phyloP scores from a whole-genome alignment of 2,329 filamentous ascomycete genomes.

The Endoconidiophora laricicola region DNA sequence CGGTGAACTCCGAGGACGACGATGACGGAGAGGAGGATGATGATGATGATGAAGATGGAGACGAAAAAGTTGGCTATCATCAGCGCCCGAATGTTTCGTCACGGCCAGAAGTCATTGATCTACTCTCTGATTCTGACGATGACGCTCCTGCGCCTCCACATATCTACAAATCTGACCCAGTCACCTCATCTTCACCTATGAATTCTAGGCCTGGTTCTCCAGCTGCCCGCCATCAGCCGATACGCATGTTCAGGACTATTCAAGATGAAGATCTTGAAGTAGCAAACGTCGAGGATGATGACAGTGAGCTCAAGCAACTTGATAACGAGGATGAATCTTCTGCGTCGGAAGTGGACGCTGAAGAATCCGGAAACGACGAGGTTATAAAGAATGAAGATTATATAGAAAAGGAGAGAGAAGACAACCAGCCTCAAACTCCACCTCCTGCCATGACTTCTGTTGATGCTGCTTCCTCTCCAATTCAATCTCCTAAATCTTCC shows the following conservation, averaged over 20 bases:
- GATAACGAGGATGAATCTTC: slow-evolving; percentile 12
- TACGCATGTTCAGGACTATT: not conserved
- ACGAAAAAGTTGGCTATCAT: not conserved
- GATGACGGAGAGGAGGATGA: slow-evolving; percentile 8
- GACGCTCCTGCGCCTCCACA: slow-evolving; percentile 13
- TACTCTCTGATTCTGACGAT: slow-evolving; percentile 31
- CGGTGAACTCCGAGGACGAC: not conserved
- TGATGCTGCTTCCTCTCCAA: not conserved
- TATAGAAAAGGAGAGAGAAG: not conserved
- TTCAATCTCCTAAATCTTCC: not conserved
- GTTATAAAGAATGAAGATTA: not conserved
- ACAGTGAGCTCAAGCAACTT: not conserved
- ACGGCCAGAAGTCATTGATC: slow-evolving; percentile 28
- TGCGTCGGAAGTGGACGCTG: slow-evolving; percentile 7
- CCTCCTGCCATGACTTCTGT: not conserved
- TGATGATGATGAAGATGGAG: slow-evolving; percentile 14
- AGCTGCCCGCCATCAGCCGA: not conserved
- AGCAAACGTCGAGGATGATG: slow-evolving; percentile 3
- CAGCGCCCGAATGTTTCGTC: slow-evolving; percentile 14
- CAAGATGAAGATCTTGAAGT: slow-evolving; percentile 4
- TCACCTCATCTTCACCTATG: not conserved
- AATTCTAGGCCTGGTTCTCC: not conserved
- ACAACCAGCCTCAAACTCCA: not conserved
- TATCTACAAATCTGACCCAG: not conserved
- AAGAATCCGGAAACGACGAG: not conserved